Evolutionary conservation across 768 basidiomycete species (phyloP).

Genomic region (Crucibulum laeve): DNA sequence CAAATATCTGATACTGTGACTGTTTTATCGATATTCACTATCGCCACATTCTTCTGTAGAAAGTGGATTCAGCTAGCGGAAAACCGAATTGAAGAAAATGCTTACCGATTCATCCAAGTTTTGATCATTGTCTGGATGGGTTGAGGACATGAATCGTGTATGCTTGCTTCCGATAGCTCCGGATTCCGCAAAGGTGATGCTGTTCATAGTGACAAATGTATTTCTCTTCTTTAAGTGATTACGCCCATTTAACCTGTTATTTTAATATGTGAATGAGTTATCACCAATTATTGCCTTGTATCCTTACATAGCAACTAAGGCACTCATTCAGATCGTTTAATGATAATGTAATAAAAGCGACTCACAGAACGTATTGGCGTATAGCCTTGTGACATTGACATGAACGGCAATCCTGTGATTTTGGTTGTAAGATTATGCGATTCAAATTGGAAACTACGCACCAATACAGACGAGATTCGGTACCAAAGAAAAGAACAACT

Average conservation of each 20-base stretch:
- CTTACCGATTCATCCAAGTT: too few species aligned
- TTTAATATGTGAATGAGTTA: background rate
- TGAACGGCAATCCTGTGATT: conserved; percentile 39
- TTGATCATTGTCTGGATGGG: too few species aligned
- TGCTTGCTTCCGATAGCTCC: too few species aligned
- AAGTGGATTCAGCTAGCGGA: too few species aligned
- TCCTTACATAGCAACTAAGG: conserved; percentile 28
- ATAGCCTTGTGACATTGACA: conserved; percentile 43
- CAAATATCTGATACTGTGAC: too few species aligned
- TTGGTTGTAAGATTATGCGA: background rate
- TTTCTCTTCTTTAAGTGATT: conserved; percentile 11
- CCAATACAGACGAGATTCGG: background rate
- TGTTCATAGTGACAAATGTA: too few species aligned
- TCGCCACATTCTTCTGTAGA: too few species aligned
- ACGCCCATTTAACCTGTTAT: conserved; percentile 18
- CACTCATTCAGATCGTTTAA: background rate
- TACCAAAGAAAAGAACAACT: background rate
- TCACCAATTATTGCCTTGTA: background rate
- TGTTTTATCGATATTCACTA: too few species aligned
- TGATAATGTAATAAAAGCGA: conserved; percentile 14
- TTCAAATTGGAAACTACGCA: background rate
- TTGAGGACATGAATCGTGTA: too few species aligned
- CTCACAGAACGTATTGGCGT: conserved; percentile 48
- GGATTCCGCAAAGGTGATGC: too few species aligned
- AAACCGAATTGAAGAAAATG: too few species aligned